phyloP scores from a whole-genome alignment of 805 yeast species.

The Diddensiella caesifluorescens region DNA sequence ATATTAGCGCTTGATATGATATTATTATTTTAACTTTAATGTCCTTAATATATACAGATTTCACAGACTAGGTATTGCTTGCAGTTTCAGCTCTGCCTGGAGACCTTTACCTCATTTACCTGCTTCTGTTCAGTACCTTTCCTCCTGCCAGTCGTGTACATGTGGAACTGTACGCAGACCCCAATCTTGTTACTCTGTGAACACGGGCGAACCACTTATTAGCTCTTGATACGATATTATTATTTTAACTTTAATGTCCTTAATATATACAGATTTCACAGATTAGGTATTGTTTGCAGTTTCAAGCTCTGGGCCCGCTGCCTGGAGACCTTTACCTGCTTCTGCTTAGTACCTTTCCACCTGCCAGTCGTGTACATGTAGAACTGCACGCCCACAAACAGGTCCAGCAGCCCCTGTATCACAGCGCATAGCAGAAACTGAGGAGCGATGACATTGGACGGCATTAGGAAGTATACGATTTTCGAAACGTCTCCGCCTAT shows the following conservation, averaged over 20 bases:
- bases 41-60: too few species aligned
- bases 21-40: too few species aligned
- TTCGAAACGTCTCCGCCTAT: conserved; percentile 82
- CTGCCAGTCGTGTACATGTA: conserved; percentile 22
- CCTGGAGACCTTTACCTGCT: conserved; percentile 14
- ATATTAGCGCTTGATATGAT: too few species aligned
- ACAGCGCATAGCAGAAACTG: conserved; percentile 27
- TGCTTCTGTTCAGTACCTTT: conserved; percentile 8
- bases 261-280: too few species aligned
- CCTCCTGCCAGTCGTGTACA: conserved; percentile 24
- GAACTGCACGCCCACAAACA: conserved; percentile 26
- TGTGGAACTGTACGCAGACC: conserved; percentile 23
- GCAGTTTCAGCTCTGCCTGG: conserved; percentile 22
- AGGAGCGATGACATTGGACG: conserved; percentile 19
- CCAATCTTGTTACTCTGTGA: conserved; percentile 12
- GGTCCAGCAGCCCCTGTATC: conserved; percentile 23
- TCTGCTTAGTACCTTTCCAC: conserved; percentile 17
- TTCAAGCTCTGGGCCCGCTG: conserved; percentile 23
- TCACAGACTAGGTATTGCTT: conserved; percentile 6
- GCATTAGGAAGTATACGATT: conserved; percentile 20
- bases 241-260: too few species aligned
- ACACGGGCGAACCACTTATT: too few species aligned
- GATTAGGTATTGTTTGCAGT: conserved; percentile 9
- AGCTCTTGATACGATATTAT: too few species aligned
- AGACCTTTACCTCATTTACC: conserved; percentile 13